phyloP scores from a whole-genome alignment of 1,284 basidiomycete species.

The Anthracocystis walkeri region DNA sequence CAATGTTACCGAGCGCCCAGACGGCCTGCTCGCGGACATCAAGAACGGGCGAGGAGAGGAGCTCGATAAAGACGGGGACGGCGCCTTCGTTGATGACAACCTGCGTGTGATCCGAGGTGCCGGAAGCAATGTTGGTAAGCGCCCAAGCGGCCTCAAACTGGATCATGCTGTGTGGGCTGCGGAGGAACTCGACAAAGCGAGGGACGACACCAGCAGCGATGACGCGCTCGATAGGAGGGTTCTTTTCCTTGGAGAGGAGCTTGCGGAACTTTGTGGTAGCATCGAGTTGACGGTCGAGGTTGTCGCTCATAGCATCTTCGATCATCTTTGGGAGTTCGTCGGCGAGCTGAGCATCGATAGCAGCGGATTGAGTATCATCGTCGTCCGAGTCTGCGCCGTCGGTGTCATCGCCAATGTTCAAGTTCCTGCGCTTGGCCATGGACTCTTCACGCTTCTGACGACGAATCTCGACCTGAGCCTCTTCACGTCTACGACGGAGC shows the following conservation, averaged over 20 bases:
- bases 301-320: conserved; percentile 88
- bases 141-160: conserved; percentile 99
- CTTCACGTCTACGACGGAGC: conserved; percentile 66
- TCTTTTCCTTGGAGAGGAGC: conserved; percentile 95
- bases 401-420: conserved; percentile 60
- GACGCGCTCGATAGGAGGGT: conserved; percentile 98
- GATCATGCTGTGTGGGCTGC: conserved; percentile 89
- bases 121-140: conserved; percentile 98
- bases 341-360: conserved; percentile 75
- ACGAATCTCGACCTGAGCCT: conserved; percentile 69
- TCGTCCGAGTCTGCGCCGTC: conserved; percentile 67
- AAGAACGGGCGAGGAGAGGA: conserved; percentile 66
- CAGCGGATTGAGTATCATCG: conserved; percentile 57
- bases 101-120: conserved; percentile 97
- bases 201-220: conserved; percentile 98
- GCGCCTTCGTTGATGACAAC: conserved; percentile 95
- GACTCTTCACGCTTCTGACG: conserved; percentile 69
- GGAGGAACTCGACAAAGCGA: conserved; percentile 95
- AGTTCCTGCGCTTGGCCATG: conserved; percentile 69
- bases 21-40: conserved; percentile 70
- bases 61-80: conserved; percentile 91
- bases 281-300: conserved; percentile 90
- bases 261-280: conserved; percentile 97
- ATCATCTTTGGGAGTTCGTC: conserved; percentile 85
- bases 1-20: conserved; percentile 69